Evolutionary conservation across 2,329 filamentous ascomycete genomes (phyloP).

Genomic region (Pestalotiopsis sp.): DNA sequence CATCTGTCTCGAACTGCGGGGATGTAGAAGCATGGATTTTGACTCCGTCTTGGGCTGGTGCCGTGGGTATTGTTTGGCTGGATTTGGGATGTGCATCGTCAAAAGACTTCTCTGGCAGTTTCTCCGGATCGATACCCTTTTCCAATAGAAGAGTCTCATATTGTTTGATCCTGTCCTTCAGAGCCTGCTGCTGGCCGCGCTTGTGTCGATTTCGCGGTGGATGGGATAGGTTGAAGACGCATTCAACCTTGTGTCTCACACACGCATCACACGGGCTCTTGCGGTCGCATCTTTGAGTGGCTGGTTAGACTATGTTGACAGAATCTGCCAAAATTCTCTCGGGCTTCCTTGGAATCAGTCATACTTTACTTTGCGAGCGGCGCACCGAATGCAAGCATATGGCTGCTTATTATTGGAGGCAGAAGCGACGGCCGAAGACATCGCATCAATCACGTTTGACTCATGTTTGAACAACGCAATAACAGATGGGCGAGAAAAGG

Average conservation of each 20-base stretch:
- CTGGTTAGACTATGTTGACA: conserved; percentile 19
- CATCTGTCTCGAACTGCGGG: background rate
- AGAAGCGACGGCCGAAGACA: background rate
- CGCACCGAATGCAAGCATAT: conserved; percentile 22
- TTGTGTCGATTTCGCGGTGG: conserved; percentile 20
- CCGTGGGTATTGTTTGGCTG: background rate
- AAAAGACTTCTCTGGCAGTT: conserved; percentile 12
- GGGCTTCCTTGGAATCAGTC: background rate
- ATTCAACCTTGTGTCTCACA: conserved; percentile 28
- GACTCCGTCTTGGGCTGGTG: background rate
- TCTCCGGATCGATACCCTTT: conserved; percentile 22
- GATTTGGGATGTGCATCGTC: conserved; percentile 2
- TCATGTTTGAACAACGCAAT: background rate
- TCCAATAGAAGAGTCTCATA: conserved; percentile 27
- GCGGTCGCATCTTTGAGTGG: conserved; percentile 30
- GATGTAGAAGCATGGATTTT: background rate
- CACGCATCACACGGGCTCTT: conserved; percentile 37
- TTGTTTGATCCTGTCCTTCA: conserved; percentile 23
- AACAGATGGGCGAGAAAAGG: background rate
- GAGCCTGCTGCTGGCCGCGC: conserved; percentile 14
- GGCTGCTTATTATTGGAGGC: conserved; percentile 10
- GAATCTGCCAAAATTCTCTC: conserved; percentile 33
- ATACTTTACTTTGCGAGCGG: conserved; percentile 35
- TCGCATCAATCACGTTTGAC: background rate
- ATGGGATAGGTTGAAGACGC: conserved; percentile 22